Conservation (phyloP, 257 asterid genomes). For the Solanum infundibuliforme region DNA sequence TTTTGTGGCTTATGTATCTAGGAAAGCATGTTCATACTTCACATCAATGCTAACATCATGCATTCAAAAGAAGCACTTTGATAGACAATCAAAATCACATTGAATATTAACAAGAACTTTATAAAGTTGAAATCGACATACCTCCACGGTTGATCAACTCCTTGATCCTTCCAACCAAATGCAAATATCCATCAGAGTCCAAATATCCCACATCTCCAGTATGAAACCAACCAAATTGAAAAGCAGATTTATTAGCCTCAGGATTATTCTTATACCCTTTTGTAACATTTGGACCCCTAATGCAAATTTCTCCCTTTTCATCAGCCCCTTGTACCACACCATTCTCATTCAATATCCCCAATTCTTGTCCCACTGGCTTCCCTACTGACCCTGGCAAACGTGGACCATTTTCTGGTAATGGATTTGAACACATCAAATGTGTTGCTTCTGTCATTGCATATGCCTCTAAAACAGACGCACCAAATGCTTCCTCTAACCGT, state of each 20-base stretch:
- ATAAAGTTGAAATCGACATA: slow-evolving; percentile 4
- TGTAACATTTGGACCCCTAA: slow-evolving; percentile 79
- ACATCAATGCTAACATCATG: background rate
- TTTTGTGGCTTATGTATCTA: too few relatives aligned
- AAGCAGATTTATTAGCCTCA: slow-evolving; percentile 73
- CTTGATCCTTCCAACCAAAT: slow-evolving; percentile 90
- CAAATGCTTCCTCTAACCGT: slow-evolving; percentile 76
- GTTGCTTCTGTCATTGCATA: slow-evolving; percentile 94
- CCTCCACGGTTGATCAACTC: slow-evolving; percentile 95
- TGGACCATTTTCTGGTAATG: slow-evolving; percentile 71
- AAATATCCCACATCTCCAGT: slow-evolving; percentile 75
- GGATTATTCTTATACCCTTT: slow-evolving; percentile 73
- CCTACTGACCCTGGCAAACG: slow-evolving; percentile 80
- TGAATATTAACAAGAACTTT: background rate
- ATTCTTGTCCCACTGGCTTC: slow-evolving; percentile 79
- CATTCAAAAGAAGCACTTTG: background rate
- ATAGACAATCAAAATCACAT: background rate
- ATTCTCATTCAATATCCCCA: slow-evolving; percentile 65
- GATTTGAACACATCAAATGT: slow-evolving; percentile 81
- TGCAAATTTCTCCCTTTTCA: slow-evolving; percentile 69
- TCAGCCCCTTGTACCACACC: slow-evolving; percentile 48
- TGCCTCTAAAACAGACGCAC: slow-evolving; percentile 83
- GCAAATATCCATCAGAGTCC: slow-evolving; percentile 71
- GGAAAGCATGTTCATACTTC: background rate
- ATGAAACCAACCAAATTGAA: slow-evolving; percentile 81